phyloP scores from a whole-genome alignment of 371 early-diverging fungal species.

The Haplosporangium sp. region DNA sequence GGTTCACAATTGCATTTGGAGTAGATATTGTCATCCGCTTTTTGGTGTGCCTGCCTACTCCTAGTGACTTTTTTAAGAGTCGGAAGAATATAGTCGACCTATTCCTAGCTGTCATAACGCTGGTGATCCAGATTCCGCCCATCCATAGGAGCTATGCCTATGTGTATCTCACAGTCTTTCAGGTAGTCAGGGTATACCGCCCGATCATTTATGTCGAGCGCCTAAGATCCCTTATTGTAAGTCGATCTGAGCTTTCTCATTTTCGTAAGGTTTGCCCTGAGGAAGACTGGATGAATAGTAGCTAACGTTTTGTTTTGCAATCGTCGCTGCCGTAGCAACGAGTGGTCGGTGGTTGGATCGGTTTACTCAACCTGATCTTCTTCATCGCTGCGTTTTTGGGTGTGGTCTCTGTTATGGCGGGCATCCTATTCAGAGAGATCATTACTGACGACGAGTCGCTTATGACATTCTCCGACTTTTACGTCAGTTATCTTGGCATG shows the following conservation, averaged over 20 bases:
- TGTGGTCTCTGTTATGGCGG: conserved; percentile 69
- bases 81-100: conserved; percentile 64
- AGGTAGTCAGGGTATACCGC: conserved; percentile 69
- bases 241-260: neutral
- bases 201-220: conserved; percentile 68
- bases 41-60: conserved; percentile 51
- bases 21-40: conserved; percentile 66
- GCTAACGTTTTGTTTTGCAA: neutral
- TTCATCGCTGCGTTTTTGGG: conserved; percentile 69
- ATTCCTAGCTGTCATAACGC: conserved; percentile 63
- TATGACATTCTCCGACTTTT: conserved; percentile 72
- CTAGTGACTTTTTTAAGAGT: conserved; percentile 60
- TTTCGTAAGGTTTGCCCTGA: neutral
- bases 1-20: conserved; percentile 66
- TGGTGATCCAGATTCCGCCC: conserved; percentile 64
- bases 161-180: conserved; percentile 73
- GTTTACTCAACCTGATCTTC: conserved; percentile 70
- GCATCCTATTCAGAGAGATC: conserved; percentile 57
- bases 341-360: conserved; percentile 68
- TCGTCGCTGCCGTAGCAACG: conserved; percentile 57
- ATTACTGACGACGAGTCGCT: conserved; percentile 12
- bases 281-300: too few species aligned
- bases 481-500: conserved; percentile 69
- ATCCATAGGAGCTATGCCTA: conserved; percentile 60
- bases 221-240: conserved; percentile 64